phyloP scores from a whole-genome alignment of 306 rosid genomes.

The Vigna unguiculata region DNA sequence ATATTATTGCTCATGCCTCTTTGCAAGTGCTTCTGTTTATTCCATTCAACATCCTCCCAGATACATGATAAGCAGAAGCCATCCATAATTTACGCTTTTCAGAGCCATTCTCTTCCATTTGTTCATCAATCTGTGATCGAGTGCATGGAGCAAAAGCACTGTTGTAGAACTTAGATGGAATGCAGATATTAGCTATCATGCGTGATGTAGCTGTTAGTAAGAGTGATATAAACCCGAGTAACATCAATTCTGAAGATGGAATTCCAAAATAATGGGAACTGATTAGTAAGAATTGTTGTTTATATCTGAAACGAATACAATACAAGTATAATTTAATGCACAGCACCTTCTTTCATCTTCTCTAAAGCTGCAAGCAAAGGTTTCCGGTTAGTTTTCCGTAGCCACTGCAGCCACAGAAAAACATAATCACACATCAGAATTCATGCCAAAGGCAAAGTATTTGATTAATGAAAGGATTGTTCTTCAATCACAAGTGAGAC shows the following conservation, averaged over 20 bases:
- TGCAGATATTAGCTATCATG: conserved; percentile 83
- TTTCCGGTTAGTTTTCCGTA: conserved; percentile 84
- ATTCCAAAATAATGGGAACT: conserved; percentile 36
- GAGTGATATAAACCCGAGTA: conserved; percentile 98
- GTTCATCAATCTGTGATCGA: conserved; percentile 72
- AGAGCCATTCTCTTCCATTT: conserved; percentile 57
- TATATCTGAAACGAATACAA: conserved; percentile 4
- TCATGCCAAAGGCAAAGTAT: conserved; percentile 22
- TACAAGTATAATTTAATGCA: conserved; percentile 19
- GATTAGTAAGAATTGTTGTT: conserved; percentile 20
- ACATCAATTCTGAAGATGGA: conserved; percentile 86
- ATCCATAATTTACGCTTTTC: conserved; percentile 66
- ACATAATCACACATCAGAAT: conserved; percentile 24
- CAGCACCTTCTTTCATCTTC: conserved; percentile 97
- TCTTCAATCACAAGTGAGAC: neutral
- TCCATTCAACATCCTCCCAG: conserved; percentile 68
- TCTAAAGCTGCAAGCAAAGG: conserved; percentile 96
- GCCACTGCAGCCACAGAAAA: conserved; percentile 69
- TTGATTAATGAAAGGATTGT: neutral
- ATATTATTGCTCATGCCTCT: conserved; percentile 58
- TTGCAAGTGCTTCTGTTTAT: conserved; percentile 66
- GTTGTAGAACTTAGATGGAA: conserved; percentile 84
- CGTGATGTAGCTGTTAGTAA: conserved; percentile 94
- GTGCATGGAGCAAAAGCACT: conserved; percentile 86
- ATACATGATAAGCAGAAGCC: conserved; percentile 55